Evolutionary conservation across 495 filamentous ascomycete genomes (phyloP).

Genomic region (Penicillium daleae): DNA sequence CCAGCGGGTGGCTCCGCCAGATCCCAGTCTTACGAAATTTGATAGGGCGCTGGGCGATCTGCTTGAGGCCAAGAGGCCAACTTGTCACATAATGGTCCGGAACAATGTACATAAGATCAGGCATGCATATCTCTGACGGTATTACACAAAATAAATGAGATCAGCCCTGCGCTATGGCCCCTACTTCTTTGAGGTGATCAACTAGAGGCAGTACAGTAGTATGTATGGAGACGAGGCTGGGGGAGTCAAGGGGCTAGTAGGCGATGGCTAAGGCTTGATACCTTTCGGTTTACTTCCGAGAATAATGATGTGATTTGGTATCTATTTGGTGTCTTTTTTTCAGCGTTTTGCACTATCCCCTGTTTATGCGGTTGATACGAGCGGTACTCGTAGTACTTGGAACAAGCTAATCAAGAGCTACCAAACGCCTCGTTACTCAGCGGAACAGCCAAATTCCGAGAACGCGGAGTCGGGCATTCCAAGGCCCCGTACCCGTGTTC

Average conservation of each 20-base stretch:
- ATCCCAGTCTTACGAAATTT: background rate
- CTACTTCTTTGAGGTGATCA: background rate
- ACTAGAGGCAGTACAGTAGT: no score
- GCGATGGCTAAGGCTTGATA: background rate
- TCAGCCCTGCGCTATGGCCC: conserved; percentile 1
- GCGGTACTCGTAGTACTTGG: background rate
- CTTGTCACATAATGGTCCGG: background rate
- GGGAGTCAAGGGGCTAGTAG: no score
- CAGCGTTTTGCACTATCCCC: background rate
- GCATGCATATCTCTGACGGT: background rate
- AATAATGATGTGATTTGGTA: no score
- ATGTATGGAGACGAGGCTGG: no score
- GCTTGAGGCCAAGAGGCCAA: background rate
- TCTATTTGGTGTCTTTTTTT: no score
- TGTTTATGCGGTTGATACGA: background rate
- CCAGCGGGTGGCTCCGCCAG: background rate
- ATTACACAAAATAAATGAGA: background rate
- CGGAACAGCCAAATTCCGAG: background rate
- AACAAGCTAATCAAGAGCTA: background rate
- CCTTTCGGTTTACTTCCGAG: background rate
- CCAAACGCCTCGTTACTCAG: background rate
- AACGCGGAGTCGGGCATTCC: background rate
- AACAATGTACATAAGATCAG: background rate
- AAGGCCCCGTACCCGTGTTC: background rate
- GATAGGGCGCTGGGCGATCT: background rate